Conservation (phyloP, 2,329 filamentous ascomycete genomes). For the Ophiostoma quercus region DNA sequence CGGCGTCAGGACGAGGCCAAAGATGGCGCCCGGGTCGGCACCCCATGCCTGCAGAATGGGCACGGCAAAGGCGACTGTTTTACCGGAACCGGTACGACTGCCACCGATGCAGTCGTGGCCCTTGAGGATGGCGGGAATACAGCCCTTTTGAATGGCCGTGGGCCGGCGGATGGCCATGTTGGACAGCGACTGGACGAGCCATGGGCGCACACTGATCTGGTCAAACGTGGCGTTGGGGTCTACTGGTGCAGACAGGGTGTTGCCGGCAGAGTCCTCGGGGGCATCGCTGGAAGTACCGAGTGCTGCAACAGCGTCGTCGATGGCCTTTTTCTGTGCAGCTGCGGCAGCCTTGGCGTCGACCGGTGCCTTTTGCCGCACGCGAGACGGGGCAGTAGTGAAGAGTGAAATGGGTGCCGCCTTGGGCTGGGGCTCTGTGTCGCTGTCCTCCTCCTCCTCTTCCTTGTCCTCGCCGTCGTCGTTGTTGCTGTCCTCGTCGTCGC, state of each 20-base stretch:
- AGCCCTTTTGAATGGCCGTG: conserved; percentile 86
- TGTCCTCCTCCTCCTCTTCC: conserved; percentile 30
- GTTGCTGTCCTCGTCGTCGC: conserved; percentile 28
- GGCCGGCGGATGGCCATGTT: conserved; percentile 78
- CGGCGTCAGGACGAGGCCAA: conserved; percentile 81
- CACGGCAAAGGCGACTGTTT: conserved; percentile 92
- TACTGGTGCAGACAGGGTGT: conserved; percentile 45
- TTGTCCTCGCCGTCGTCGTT: conserved; percentile 28
- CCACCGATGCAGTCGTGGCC: conserved; percentile 93
- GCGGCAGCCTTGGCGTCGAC: background rate
- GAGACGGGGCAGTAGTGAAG: conserved; percentile 49
- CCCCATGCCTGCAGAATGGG: conserved; percentile 93
- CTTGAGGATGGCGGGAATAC: conserved; percentile 86
- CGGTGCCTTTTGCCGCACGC: conserved; percentile 40
- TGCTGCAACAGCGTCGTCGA: conserved; percentile 16
- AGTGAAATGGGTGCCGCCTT: conserved; percentile 36
- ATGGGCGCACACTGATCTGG: conserved; percentile 68
- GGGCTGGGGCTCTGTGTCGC: background rate
- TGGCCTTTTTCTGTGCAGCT: conserved; percentile 17
- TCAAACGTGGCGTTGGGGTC: conserved; percentile 63
- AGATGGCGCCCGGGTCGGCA: conserved; percentile 86
- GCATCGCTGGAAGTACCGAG: conserved; percentile 5
- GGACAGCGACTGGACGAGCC: conserved; percentile 76
- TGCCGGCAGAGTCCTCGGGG: conserved; percentile 16
- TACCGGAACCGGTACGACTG: conserved; percentile 90